Evolutionary conservation across 345 rosid species (phyloP), one percentile per base, ranked within the genome.

Genomic region (Combretum micranthum): DNA sequence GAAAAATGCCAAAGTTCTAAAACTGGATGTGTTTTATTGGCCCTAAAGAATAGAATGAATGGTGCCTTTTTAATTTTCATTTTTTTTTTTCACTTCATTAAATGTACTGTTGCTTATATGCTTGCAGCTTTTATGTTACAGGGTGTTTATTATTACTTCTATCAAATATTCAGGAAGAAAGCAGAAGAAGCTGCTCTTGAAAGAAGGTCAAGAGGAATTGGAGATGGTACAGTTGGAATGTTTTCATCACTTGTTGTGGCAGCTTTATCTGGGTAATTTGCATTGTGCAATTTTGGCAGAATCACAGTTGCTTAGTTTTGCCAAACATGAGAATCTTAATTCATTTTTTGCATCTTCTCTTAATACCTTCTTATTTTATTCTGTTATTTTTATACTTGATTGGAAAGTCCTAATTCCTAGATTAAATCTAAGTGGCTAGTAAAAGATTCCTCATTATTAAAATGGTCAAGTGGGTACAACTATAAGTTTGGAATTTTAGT

Each of bases 81-180:
- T n/a, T 0, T 32, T 11, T 32, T 32, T 32, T 15, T 42, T 17
- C 65, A 7, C 51, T 63, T 22, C 54, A 22, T 63, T 56, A 17
- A 68, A 49, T 57, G 63, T 59, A n/a, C 62, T 60, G 20, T 64
- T 60, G 68, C 71, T 75, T 75, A 75, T 68, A 17, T 66, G 51
- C 51, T 67, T 48, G 12, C 63, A 20, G 32, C 71, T 81, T 79
- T 70, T 69, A 63, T 88, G 80, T 54, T 70, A 72, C 87, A 90
- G 99, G 99, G 97, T 75, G 99, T 94, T 76, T 94, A 90, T 71
- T 94, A 90, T 71, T 94, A 87, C 85, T 90, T 94, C 84, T 94
- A 90, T 85, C 96, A 94, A 94, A 85, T 94, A 78, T 90, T 94
- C 75, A 85, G 97, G 90, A 84, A 69, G 75, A 89, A 71, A 75